These are phyloP conservation scores for Prillingera fragicola DNA, from an alignment of 1,284 basidiomycete genomes.

Conservation along the genomic window DNA sequence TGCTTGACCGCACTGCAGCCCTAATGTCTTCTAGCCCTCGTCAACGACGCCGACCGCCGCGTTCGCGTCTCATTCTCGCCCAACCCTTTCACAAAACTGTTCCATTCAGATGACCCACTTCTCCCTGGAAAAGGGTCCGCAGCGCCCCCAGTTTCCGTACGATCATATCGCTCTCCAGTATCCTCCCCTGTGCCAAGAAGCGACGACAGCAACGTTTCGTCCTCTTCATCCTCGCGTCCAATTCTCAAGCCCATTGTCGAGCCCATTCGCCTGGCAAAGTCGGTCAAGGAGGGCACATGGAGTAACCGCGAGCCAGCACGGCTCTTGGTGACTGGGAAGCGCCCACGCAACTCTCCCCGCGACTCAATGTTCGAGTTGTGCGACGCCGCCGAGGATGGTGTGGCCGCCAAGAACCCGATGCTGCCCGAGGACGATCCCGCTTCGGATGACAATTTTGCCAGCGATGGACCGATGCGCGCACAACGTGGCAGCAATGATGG, in stretches of 20 bases:
- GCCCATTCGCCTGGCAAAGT: conserved; percentile 36
- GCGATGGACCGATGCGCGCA: not conserved
- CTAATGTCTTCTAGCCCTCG: not conserved
- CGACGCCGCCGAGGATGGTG: conserved; percentile 11
- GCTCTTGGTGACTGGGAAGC: conserved; percentile 32
- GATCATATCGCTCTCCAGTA: conserved; percentile 1
- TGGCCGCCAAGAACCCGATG: not conserved
- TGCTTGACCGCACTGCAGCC: not conserved
- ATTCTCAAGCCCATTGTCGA: conserved; percentile 16
- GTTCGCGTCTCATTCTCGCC: conserved; percentile 34
- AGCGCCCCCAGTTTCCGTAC: conserved; percentile 4
- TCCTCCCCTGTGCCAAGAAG: conserved; percentile 5
- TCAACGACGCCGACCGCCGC: not conserved
- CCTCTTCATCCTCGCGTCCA: conserved; percentile 34
- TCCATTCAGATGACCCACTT: conserved; percentile 32
- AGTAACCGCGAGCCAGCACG: conserved; percentile 44
- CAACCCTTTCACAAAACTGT: conserved; percentile 32
- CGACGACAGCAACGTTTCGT: not conserved
- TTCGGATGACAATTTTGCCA: conserved; percentile 27
- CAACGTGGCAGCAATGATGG: conserved; percentile 5
- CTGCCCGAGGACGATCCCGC: conserved; percentile 20
- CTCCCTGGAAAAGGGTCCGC: conserved; percentile 6
- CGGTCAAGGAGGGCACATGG: conserved; percentile 43
- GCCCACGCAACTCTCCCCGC: conserved; percentile 2
- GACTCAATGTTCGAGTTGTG: conserved; percentile 7